A percentile compares a stretch with the other conserved stretches of the same genome.
Evolutionary conservation across 164 flowering plant genomes (phyloP).

Genomic region (Liriodendron chinense): DNA sequence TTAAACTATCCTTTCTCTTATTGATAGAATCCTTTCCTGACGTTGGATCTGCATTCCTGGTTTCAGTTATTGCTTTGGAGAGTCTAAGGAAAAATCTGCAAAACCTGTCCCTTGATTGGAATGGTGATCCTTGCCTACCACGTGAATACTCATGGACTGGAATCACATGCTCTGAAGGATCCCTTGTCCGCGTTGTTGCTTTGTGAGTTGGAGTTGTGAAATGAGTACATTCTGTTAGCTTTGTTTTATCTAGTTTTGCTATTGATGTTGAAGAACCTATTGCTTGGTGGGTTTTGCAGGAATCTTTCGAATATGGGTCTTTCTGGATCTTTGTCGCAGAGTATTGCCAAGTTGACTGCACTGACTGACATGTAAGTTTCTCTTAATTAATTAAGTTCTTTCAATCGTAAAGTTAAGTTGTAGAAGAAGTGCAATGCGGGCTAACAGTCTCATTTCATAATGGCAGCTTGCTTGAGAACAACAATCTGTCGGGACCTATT

Average conservation of each 20-base stretch:
- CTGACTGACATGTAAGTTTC: constrained; percentile 50
- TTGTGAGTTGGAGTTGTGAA: constrained; percentile 51
- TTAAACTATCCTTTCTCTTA: neutral
- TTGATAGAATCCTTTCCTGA: neutral
- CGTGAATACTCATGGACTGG: constrained; percentile 75
- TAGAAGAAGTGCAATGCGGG: neutral
- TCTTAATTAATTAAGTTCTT: neutral
- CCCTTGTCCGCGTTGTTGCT: constrained; percentile 53
- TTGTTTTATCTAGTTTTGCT: neutral
- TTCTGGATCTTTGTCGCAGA: constrained; percentile 67
- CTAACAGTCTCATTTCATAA: constrained; percentile 15
- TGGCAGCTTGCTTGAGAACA: constrained; percentile 73
- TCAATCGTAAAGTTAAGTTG: neutral
- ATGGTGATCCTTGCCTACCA: constrained; percentile 91
- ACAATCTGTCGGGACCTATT: constrained; percentile 68
- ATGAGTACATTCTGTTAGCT: neutral
- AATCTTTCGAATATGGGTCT: constrained; percentile 76
- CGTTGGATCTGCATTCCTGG: neutral
- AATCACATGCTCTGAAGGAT: constrained; percentile 67
- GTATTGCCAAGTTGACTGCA: constrained; percentile 74
- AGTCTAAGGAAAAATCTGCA: constrained; percentile 38
- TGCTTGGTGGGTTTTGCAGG: constrained; percentile 33
- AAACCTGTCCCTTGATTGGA: constrained; percentile 76
- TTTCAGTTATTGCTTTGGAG: constrained; percentile 64
- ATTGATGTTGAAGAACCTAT: neutral